phyloP scores from a whole-genome alignment of 1,139 yeast genomes.

The Blastobotrys indianensis region DNA sequence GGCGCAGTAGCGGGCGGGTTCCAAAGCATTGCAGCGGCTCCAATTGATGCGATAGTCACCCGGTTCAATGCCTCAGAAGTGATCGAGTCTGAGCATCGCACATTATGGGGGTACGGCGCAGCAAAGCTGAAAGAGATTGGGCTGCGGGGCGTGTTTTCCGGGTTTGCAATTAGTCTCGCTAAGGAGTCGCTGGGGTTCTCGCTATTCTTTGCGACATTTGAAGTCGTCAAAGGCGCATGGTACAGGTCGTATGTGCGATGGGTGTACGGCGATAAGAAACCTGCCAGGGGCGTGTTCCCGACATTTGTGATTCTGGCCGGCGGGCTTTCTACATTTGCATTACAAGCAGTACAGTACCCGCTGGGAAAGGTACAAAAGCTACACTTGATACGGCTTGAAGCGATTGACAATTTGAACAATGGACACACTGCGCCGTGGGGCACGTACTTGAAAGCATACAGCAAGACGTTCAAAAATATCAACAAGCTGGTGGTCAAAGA shows the following conservation, averaged over 20 bases:
- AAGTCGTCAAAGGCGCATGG: slow-evolving; percentile 53
- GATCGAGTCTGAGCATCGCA: slow-evolving; percentile 59
- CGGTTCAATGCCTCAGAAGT: slow-evolving; percentile 73
- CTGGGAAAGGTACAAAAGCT: slow-evolving; percentile 71
- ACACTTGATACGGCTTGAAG: slow-evolving; percentile 73
- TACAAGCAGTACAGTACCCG: slow-evolving; percentile 79
- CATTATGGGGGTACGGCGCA: slow-evolving; percentile 71
- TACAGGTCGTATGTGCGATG: slow-evolving; percentile 19
- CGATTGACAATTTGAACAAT: slow-evolving; percentile 49
- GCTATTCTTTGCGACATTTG: slow-evolving; percentile 77
- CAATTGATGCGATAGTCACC: slow-evolving; percentile 84
- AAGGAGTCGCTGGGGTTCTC: slow-evolving; percentile 89
- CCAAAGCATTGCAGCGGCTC: slow-evolving; percentile 91
- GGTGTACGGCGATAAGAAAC: slow-evolving; percentile 15
- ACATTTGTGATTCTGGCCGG: slow-evolving; percentile 81
- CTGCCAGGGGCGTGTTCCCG: slow-evolving; percentile 47
- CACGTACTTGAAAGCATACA: slow-evolving; percentile 54
- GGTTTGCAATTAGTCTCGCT: slow-evolving; percentile 65
- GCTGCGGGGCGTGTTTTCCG: slow-evolving; percentile 80
- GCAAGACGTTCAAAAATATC: slow-evolving; percentile 63
- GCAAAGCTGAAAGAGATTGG: slow-evolving; percentile 70
- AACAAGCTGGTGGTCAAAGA: slow-evolving; percentile 50
- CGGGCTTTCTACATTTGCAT: slow-evolving; percentile 73
- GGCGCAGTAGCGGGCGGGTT: slow-evolving; percentile 83
- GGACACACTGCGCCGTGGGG: slow-evolving; percentile 13